phyloP scores from a whole-genome alignment of 139 green algal species.

The Chlamydomonas eustigma region DNA sequence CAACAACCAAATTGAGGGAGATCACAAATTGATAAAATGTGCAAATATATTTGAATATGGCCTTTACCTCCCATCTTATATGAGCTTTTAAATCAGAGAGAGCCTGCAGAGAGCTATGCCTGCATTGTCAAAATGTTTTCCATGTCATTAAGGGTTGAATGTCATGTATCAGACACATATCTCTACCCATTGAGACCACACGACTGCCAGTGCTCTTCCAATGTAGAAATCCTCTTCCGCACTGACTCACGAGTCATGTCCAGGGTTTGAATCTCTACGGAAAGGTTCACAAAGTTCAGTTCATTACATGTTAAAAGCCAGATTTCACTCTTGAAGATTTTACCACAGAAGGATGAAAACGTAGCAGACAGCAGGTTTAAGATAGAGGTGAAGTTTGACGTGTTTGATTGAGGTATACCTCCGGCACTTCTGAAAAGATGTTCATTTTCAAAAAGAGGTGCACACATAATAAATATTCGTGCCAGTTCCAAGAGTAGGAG shows the following conservation, averaged over 20 bases:
- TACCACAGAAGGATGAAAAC: neutral
- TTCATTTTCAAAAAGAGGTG: no score
- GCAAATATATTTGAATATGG: neutral
- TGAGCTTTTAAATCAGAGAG: neutral
- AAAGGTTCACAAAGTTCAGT: no score
- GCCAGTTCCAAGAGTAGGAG: no score
- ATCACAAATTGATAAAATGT: no score
- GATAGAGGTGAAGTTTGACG: no score
- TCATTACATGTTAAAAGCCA: no score
- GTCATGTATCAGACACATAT: neutral
- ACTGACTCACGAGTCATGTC: slow-evolving; percentile 14
- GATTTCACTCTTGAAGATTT: no score
- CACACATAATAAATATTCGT: no score
- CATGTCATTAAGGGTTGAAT: no score
- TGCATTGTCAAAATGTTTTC: neutral
- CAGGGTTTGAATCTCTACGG: slow-evolving; percentile 14
- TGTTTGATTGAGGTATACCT: no score
- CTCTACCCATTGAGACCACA: slow-evolving; percentile 29
- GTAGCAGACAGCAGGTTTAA: neutral
- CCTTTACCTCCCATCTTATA: slow-evolving; percentile 5
- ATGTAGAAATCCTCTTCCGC: slow-evolving; percentile 12
- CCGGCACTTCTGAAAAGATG: no score
- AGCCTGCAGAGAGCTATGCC: neutral
- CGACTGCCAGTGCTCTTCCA: slow-evolving; percentile 23
- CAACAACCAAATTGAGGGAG: no score